Base-by-base conservation (phyloP, 768 basidiomycete species). In the Roridomyces roridus region DNA sequence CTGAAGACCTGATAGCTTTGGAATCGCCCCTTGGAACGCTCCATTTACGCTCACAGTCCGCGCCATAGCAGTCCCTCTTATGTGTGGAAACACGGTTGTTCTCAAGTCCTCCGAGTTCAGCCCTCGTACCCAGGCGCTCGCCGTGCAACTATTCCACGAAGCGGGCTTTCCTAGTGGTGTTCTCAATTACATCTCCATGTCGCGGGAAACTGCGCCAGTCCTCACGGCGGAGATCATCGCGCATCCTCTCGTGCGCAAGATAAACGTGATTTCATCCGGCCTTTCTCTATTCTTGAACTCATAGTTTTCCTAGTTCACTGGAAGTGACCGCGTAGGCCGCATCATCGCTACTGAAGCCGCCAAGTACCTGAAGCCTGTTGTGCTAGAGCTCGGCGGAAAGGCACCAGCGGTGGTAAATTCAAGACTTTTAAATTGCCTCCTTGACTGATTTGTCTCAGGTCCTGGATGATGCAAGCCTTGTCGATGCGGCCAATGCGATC, bases 141-240 rank as follows among this genome's bases (percentile, higher is more conserved):
- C 81, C 11, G 70, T 72, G 0, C 81, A 84, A 52, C 60, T 81
- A 2, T 74, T 86, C 20, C 71, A 80, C 14, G 81, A 85, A 59
- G 87, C 86, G 0, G 86, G 87, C 1, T 67, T 90, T 1, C 87
- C 87, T 5, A 67, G 72, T 15, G 86, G 85, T 6, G 85, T 85
- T 7, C 62, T 88, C 6, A 86, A 88, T 60, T 80, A 78, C 62
- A 62, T 88, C 15, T 77, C 80, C 6, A 77, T 80, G 57, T 77
- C 80, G 5, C 65, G 70, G 15, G 75, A 80, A 36, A 72, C 68
- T 40, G 73, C 80, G 0, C 82, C 85, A 3, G 60, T 65, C 1
- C 64, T 80, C 29, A 79, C 79, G 0, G 72, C 81, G 0, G 75
- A 83, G 65, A 76, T 86, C 20, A 86, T 88, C 51, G 82, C 76